Base-by-base conservation (phyloP, 116 monocot species). In the Posidonia oceanica region DNA sequence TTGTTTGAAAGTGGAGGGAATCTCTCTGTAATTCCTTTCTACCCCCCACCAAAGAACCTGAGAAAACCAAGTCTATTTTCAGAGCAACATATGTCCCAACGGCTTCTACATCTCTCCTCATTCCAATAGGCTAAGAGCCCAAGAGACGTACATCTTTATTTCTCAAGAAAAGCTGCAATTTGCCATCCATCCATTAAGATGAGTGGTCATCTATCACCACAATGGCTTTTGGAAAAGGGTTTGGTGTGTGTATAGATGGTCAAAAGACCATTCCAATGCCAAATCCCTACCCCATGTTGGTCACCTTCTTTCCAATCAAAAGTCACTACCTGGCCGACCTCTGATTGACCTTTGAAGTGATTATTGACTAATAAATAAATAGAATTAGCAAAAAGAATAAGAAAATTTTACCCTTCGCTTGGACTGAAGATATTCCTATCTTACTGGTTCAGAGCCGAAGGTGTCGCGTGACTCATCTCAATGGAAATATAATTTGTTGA, bases 171-270 rank as follows among this genome's bases (percentile, higher is more conserved):
- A 52, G 21, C 12, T 67, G 67, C 44, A 44, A 7, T 42, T 66
- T 66, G 14, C 16, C 44, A n/a, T 41, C 66, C 42, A 66, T 15
- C 66, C 66, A 39, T 40, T 29, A 29, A 29, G 66, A 7, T 66
- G 66, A 42, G 66, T 66, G 66, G 41, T n/a, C 66, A 66, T 42
- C 66, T 65, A 65, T 65, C 18, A 11, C n/a, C 15, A 12, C 14
- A 52, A 52, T 36, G 17, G 67, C 52, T 52, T 67, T 5, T n/a
- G 39, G 38, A 4, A 51, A 67, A 52, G 3, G 41, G 13, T 1
- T 67, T 20, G 3, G 21, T 13, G 39, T 12, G 39, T n/a, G 65
- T 41, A 29, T 18, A 51, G 21, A 48, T 36, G 67, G 67, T 52
- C 13, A 67, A 67, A 67, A 67, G 14, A 20, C 67, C 20, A 12